Conservation (phyloP, 306 rosid species). For the Cucurbita moschata region DNA sequence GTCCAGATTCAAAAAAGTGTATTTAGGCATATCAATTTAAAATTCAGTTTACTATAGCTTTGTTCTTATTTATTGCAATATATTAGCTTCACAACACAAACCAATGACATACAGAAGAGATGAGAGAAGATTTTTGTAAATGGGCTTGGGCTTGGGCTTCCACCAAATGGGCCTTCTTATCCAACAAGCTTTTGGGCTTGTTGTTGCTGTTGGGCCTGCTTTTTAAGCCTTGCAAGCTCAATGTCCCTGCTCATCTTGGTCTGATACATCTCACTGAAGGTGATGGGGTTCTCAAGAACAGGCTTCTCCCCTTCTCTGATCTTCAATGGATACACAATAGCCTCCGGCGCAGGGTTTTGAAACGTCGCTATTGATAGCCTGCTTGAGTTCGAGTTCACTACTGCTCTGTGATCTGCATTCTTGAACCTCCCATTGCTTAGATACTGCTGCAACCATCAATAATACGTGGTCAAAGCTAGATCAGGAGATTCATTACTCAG, state of each 20-base stretch:
- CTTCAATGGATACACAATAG: slow-evolving; percentile 45
- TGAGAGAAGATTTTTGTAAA: not conserved
- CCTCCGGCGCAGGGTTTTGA: slow-evolving; percentile 50
- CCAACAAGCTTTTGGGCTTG: not conserved
- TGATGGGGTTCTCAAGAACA: slow-evolving; percentile 39
- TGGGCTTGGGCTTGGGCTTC: slow-evolving; percentile 11
- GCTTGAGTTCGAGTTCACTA: slow-evolving; percentile 65
- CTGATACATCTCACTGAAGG: slow-evolving; percentile 47
- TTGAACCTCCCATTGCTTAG: slow-evolving; percentile 87
- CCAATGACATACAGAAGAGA: not conserved
- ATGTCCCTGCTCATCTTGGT: slow-evolving; percentile 47
- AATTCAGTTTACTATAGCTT: no score
- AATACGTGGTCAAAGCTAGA: no score
- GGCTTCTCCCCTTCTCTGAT: slow-evolving; percentile 39
- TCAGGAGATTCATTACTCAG: no score
- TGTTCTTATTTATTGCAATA: no score
- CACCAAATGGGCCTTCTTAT: not conserved
- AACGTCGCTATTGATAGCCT: slow-evolving; percentile 84
- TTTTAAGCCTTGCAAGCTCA: slow-evolving; percentile 40
- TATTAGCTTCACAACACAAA: no score
- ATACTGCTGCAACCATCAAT: slow-evolving; percentile 16
- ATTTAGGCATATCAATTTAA: no score
- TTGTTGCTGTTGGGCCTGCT: slow-evolving; percentile 30
- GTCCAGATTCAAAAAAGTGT: no score
- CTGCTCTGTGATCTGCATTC: slow-evolving; percentile 90